phyloP scores from a whole-genome alignment of 2,329 filamentous ascomycete genomes.

The Colletotrichum lini region DNA sequence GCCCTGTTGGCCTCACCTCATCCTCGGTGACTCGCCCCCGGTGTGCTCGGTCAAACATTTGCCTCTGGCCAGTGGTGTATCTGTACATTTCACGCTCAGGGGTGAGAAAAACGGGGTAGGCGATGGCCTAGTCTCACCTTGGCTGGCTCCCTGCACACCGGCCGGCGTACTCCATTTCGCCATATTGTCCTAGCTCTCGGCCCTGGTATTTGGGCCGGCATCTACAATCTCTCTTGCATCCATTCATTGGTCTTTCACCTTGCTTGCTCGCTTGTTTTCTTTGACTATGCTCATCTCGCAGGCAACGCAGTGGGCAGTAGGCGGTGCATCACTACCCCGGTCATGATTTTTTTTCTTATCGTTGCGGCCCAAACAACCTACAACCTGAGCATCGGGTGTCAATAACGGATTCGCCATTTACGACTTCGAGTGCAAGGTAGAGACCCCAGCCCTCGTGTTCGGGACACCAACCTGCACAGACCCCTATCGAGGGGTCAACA shows the following conservation, averaged over 20 bases:
- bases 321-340: conserved; percentile 31
- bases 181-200: conserved; percentile 23
- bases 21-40: conserved; percentile 7
- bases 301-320: conserved; percentile 33
- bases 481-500: not conserved
- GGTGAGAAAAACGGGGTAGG: conserved; percentile 17
- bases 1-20: conserved; percentile 9
- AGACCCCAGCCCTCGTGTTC: conserved; percentile 29
- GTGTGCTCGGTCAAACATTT: conserved; percentile 33
- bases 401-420: conserved; percentile 29
- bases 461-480: conserved; percentile 12
- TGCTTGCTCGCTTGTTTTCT: conserved; percentile 42
- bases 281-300: conserved; percentile 47
- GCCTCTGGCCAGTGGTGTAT: not conserved
- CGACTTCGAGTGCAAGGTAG: conserved; percentile 13
- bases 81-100: not conserved
- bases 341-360: not conserved
- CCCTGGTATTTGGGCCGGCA: conserved; percentile 31
- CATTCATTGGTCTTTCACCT: conserved; percentile 39
- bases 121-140: conserved; percentile 40
- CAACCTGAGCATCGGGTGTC: conserved; percentile 37
- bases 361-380: conserved; percentile 35
- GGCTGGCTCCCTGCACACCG: conserved; percentile 29
- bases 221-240: conserved; percentile 23
- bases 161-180: conserved; percentile 12